phyloP scores from a whole-genome alignment of 139 green algal genomes.

The Chlamydomonas sphaeroides region DNA sequence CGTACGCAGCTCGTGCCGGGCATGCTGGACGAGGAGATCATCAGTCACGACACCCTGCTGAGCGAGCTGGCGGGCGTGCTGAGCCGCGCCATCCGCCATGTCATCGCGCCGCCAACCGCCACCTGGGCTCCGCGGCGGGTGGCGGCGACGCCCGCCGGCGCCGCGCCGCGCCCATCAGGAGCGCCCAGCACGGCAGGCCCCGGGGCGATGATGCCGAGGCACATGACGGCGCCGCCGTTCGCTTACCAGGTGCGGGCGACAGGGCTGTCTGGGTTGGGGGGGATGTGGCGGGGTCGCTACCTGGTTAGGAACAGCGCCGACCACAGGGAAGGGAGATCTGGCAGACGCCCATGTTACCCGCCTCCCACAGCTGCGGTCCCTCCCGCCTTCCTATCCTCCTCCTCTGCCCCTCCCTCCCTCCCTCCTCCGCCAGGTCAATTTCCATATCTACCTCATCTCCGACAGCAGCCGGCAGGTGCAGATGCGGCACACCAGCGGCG shows the following conservation, averaged over 20 bases:
- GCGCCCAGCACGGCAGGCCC: neutral
- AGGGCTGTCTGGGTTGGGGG: no score
- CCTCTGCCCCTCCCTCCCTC: neutral
- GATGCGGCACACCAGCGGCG: neutral
- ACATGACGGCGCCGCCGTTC: constrained; percentile 55
- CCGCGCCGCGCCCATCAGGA: neutral
- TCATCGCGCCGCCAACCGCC: constrained; percentile 71
- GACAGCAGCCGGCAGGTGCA: constrained; percentile 40
- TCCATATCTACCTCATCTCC: constrained; percentile 51
- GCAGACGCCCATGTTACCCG: no score
- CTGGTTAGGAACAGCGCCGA: no score
- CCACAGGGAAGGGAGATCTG: no score
- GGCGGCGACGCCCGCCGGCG: neutral
- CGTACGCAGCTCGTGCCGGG: neutral
- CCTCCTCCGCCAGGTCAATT: constrained; percentile 22
- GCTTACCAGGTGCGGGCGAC: constrained; percentile 36
- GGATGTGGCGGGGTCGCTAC: no score
- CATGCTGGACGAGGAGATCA: constrained; percentile 24
- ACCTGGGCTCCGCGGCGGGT: constrained; percentile 46
- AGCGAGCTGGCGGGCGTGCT: constrained; percentile 56
- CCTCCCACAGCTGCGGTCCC: neutral
- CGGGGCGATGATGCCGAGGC: constrained; percentile 31
- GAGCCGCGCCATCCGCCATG: constrained; percentile 63
- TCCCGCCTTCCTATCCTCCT: neutral
- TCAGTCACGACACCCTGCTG: constrained; percentile 64